Percentiles rank a stretch among this genome's conserved stretches.
Evolutionary conservation across 768 basidiomycete species (phyloP).

Genomic region (Panellus pusillus): DNA sequence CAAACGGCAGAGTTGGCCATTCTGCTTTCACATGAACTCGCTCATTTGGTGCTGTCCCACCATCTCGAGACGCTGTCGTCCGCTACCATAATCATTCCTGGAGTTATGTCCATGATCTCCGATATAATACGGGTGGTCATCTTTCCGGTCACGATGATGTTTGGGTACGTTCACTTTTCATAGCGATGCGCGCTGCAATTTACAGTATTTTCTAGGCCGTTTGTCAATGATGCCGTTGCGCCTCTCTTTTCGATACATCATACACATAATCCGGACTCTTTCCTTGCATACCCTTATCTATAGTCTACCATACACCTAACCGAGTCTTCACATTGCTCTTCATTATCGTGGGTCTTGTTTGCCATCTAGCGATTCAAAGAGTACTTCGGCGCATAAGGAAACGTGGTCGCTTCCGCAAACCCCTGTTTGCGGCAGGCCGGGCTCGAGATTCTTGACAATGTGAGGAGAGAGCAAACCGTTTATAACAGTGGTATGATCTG

Average conservation of each 20-base stretch:
- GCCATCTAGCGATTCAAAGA: conserved; percentile 24
- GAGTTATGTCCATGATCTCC: conserved; percentile 70
- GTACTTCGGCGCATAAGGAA: conserved; percentile 69
- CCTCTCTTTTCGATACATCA: conserved; percentile 15
- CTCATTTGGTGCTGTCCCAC: conserved; percentile 88
- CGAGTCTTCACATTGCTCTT: conserved; percentile 11
- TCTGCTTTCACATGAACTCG: conserved; percentile 89
- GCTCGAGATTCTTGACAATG: conserved; percentile 52
- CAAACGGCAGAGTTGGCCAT: conserved; percentile 90
- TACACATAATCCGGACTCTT: conserved; percentile 11
- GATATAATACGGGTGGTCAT: conserved; percentile 77
- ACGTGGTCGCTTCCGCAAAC: conserved; percentile 89
- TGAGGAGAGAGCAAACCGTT: conserved; percentile 64
- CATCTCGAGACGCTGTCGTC: conserved; percentile 92
- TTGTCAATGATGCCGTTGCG: conserved; percentile 89
- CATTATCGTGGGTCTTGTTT: conserved; percentile 1
- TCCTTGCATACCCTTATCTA: conserved; percentile 20
- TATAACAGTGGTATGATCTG: conserved; percentile 35
- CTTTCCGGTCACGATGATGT: conserved; percentile 87
- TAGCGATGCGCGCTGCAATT: background rate
- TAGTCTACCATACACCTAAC: conserved; percentile 14
- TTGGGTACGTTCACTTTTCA: conserved; percentile 46
- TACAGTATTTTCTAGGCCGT: conserved; percentile 45
- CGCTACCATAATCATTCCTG: conserved; percentile 78
- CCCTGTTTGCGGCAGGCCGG: conserved; percentile 77